Conservation (phyloP, 1,284 basidiomycete genomes). For the Leccinum angustisporum region DNA sequence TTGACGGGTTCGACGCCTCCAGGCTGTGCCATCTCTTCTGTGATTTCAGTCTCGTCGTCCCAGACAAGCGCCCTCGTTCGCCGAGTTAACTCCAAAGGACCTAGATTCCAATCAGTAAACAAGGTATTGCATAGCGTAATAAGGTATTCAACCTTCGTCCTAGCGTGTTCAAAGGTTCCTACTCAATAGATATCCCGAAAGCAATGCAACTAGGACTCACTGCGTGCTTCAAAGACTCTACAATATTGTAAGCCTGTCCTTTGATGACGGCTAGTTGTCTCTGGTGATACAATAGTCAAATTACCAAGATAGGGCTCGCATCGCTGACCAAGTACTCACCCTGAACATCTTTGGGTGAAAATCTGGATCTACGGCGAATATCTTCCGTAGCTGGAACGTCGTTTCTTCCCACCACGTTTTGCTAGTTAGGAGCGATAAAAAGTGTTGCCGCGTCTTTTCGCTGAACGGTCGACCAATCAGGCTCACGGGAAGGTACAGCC, state of each 20-base stretch:
- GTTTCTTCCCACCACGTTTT: conserved; percentile 92
- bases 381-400: conserved; percentile 69
- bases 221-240: conserved; percentile 74
- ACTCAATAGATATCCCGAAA: conserved; percentile 1
- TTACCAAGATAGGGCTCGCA: conserved; percentile 1
- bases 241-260: conserved; percentile 89
- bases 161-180: conserved; percentile 7
- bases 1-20: conserved; percentile 40
- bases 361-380: conserved; percentile 82
- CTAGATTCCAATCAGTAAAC: conserved; percentile 37
- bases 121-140: conserved; percentile 37
- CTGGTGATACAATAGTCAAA: conserved; percentile 37
- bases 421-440: conserved; percentile 78
- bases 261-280: conserved; percentile 88
- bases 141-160: conserved; percentile 38
- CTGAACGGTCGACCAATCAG: conserved; percentile 85
- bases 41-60: conserved; percentile 82
- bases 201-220: conserved; percentile 39
- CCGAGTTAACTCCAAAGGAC: conserved; percentile 82
- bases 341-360: conserved; percentile 86
- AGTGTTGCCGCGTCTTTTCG: conserved; percentile 77
- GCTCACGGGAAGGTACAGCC: conserved; percentile 86
- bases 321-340: conserved; percentile 39
- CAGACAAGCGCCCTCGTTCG: conserved; percentile 76
- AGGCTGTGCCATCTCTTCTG: conserved; percentile 46